A percentile compares a stretch with the other conserved stretches of the same genome.
These are phyloP conservation scores for Blyttiomyces sp. DNA, from an alignment of 371 early-diverging fungal species.

Conservation along the genomic window DNA sequence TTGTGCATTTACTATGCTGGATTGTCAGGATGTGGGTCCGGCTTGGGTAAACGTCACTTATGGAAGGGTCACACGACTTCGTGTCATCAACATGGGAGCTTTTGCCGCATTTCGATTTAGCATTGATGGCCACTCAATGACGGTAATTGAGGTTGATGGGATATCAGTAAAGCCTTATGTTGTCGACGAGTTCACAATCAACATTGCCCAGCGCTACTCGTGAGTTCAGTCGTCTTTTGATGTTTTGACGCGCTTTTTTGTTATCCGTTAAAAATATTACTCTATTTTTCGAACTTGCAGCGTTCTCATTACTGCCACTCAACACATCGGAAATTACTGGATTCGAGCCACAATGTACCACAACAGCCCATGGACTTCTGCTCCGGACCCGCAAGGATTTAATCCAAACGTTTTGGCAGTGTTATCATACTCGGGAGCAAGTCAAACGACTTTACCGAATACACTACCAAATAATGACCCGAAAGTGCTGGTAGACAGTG, in stretches of 20 bases:
- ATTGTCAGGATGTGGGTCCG: not conserved
- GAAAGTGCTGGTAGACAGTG: not conserved
- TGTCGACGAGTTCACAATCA: conserved; percentile 19
- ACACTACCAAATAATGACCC: not conserved
- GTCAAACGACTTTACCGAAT: not conserved
- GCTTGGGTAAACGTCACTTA: not conserved
- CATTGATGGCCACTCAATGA: conserved; percentile 71
- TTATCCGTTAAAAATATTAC: not conserved
- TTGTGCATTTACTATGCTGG: not conserved
- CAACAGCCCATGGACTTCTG: not conserved
- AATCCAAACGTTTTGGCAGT: not conserved
- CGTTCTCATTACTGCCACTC: not conserved
- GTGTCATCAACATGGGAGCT: conserved; percentile 73
- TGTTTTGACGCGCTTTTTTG: too few species aligned
- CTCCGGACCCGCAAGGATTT: not conserved
- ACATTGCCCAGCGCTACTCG: conserved; percentile 29
- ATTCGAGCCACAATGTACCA: conserved; percentile 10
- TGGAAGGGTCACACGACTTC: conserved; percentile 32
- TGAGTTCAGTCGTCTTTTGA: not conserved
- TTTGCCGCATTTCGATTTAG: conserved; percentile 68
- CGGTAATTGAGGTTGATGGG: conserved; percentile 81
- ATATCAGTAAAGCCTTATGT: conserved; percentile 47
- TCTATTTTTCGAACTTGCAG: not conserved
- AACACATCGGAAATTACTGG: conserved; percentile 1
- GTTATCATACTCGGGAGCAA: not conserved